Evolutionary conservation across 768 basidiomycete species (phyloP).

Genomic region (Tricholomella constricta): DNA sequence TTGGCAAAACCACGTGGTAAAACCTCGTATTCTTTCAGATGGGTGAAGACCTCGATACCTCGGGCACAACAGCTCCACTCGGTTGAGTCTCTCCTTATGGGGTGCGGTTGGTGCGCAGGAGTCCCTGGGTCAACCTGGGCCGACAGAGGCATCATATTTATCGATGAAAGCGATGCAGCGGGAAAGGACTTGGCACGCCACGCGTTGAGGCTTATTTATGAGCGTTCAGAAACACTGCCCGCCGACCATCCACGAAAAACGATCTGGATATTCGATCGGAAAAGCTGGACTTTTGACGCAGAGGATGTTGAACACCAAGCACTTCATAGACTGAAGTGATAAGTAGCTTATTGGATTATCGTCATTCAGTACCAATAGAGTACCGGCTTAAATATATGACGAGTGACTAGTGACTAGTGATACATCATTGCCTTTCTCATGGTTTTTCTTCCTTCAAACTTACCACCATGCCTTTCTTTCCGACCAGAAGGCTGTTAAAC

Average conservation of each 20-base stretch:
- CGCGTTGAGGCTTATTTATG: conserved; percentile 12
- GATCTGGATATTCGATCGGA: conserved; percentile 20
- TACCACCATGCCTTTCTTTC: conserved; percentile 17
- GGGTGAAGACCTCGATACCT: conserved; percentile 34
- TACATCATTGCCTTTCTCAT: not conserved
- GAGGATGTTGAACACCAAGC: conserved; percentile 1
- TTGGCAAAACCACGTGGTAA: conserved; percentile 26
- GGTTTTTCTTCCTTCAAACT: not conserved
- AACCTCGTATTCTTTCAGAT: conserved; percentile 23
- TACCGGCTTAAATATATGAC: too few relatives aligned
- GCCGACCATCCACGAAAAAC: conserved; percentile 9
- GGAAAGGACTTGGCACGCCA: conserved; percentile 13
- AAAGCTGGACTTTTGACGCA: conserved; percentile 1
- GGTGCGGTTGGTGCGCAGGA: conserved; percentile 43
- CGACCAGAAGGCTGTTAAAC: conserved; percentile 17
- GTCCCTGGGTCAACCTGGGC: conserved; percentile 11
- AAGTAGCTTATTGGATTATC: not conserved
- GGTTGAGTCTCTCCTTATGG: conserved; percentile 46
- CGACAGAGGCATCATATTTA: conserved; percentile 38
- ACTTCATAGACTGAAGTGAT: not conserved
- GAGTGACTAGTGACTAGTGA: too few relatives aligned
- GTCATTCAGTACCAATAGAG: too few relatives aligned
- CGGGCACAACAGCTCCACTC: conserved; percentile 38
- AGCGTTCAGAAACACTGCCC: conserved; percentile 2
- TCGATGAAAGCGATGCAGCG: conserved; percentile 29